A percentile compares a stretch with the other conserved stretches of the same genome.
phyloP scores from a whole-genome alignment of 805 yeast species.

The Maudiozyma bulderi region DNA sequence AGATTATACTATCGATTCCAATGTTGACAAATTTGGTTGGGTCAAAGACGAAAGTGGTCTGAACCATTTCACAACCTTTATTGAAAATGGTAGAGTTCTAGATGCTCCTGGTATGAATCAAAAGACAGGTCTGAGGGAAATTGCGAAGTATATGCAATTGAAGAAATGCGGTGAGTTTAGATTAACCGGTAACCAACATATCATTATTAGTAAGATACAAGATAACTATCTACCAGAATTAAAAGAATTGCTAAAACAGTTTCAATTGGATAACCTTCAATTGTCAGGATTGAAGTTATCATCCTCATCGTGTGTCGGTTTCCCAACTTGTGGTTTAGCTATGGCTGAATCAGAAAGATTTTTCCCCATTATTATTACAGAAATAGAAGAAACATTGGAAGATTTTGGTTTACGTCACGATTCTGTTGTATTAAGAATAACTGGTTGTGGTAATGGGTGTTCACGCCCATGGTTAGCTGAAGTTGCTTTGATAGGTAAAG shows the following conservation, averaged over 20 bases:
- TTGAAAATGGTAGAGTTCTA: conserved; percentile 94
- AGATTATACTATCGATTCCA: conserved; percentile 70
- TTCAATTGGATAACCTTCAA: conserved; percentile 74
- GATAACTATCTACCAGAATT: conserved; percentile 57
- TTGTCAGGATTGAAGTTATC: conserved; percentile 79
- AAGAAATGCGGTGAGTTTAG: conserved; percentile 75
- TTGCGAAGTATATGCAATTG: conserved; percentile 59
- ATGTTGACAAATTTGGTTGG: conserved; percentile 93
- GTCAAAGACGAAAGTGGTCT: conserved; percentile 69
- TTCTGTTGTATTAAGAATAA: conserved; percentile 93
- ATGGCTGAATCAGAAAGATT: conserved; percentile 95
- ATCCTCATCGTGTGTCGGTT: conserved; percentile 93
- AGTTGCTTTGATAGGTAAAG: conserved; percentile 90
- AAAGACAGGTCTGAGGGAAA: conserved; percentile 70
- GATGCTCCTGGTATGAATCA: conserved; percentile 85
- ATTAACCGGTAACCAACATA: conserved; percentile 92
- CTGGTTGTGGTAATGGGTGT: conserved; percentile 98
- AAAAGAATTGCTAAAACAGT: conserved; percentile 55
- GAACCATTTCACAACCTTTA: conserved; percentile 87
- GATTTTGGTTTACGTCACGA: conserved; percentile 91
- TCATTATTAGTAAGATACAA: conserved; percentile 61
- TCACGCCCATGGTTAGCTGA: conserved; percentile 98
- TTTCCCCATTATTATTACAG: conserved; percentile 70
- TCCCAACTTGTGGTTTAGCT: conserved; percentile 97
- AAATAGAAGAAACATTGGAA: conserved; percentile 79